A percentile compares a stretch with the other conserved stretches of the same genome.
phyloP scores from a whole-genome alignment of 345 rosid species.

The Euphorbia tirucalli region DNA sequence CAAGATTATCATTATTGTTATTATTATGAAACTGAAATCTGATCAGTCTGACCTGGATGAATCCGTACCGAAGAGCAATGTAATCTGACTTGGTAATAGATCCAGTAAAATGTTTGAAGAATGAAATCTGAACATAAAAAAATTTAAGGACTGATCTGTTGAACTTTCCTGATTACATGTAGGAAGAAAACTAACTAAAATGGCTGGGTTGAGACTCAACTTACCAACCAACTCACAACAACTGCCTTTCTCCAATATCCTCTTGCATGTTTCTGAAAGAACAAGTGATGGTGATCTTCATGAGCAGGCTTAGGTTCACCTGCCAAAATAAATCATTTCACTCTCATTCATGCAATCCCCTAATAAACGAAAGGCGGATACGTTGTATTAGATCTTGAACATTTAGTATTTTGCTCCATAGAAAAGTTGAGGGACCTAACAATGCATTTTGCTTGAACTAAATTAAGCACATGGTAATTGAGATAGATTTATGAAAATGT shows the following conservation, averaged over 20 bases:
- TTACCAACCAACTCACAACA: constrained; percentile 71
- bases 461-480: not conserved
- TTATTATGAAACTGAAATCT: too few species aligned
- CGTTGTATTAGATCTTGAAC: too few species aligned
- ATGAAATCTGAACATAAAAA: constrained; percentile 54
- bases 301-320: constrained; percentile 18
- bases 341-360: too few species aligned
- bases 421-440: too few species aligned
- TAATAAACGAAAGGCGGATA: not conserved
- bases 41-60: constrained; percentile 47
- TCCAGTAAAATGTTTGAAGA: constrained; percentile 78
- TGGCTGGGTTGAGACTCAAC: constrained; percentile 16
- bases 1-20: too few species aligned
- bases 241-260: constrained; percentile 68
- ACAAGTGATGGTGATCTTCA: constrained; percentile 28
- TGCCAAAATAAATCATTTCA: constrained; percentile 10
- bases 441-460: not conserved
- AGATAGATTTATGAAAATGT: not conserved
- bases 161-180: not conserved
- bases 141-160: not conserved
- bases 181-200: not conserved
- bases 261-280: constrained; percentile 36
- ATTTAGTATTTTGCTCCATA: too few species aligned
- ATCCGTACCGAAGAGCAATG: constrained; percentile 66
- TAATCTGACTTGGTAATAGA: constrained; percentile 82